Base-by-base conservation (phyloP, 2,329 filamentous ascomycete species). In the Neofusicoccum laricinum region DNA sequence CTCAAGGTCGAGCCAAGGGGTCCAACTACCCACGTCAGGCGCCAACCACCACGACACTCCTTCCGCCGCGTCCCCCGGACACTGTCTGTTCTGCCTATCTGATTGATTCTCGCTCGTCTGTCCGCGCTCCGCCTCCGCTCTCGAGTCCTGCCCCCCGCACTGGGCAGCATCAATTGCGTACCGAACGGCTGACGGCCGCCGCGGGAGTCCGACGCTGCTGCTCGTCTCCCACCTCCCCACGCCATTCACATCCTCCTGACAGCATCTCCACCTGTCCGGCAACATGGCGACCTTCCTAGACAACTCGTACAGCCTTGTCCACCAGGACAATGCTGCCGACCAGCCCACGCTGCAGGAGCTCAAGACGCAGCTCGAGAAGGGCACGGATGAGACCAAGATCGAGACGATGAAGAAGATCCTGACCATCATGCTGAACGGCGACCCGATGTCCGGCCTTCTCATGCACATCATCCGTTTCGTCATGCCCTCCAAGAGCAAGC, bases 381-480 rank as follows among this genome's bases (percentile, higher is more conserved):
- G 93, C 71, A 94, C 86, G 67, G 93, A 97, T 78, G 93, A 97
- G 79, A 88, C 86, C 74, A 97, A 97, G 84, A 85, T 94, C 77
- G 93, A 97, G 70, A 97, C 93, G 41, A 78, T 79, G 77, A 96
- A 95, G 88, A 90, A 88, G 82, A 93, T 99, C 77, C 82, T 98
- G 76, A 96, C 92, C 68, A 88, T 97, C 76, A 98, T 99, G 95
- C 87, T 99, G 74, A 98, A 98, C 78, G 95, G 95, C 71, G 94
- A 99, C 76, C 89, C 95, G 45, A 95, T 99, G 90, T 90, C 93
- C 30, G 89, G 93, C 71, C 85, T 99, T 19, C 88, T 99, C 71
- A 99, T 99, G 95, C 95, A 98, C 82, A 99, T 99, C 75, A 99
- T 99, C 78, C 92, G 95, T 77, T 99, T 99, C 77, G 93, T 99